Base-by-base conservation (phyloP, 495 filamentous ascomycete genomes). In the Tetracladium setigerum region DNA sequence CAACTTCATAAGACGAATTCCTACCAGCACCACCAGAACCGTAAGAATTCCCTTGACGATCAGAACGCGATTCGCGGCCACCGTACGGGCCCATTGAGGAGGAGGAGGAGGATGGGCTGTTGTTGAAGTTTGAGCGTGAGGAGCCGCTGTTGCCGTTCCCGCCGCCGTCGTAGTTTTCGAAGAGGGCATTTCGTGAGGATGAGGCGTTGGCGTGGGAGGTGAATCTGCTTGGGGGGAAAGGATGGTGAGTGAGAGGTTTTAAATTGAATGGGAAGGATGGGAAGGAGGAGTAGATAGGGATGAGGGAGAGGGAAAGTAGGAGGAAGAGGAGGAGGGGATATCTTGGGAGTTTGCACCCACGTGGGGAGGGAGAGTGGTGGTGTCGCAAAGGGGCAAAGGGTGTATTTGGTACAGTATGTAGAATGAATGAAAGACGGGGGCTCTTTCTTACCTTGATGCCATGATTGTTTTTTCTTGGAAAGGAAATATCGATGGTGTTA, bases 141-240 rank as follows among this genome's bases (percentile, higher is more conserved):
- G 56, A 59, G 33, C 59, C 54, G 39, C 54, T 52, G 27, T 62
- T 60, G 70, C 68, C 44, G 61, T 57, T 57, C 44, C 47, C 68
- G 54, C 79, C 76, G 59, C 83, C 82, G 58, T 74, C 78, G 67
- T 95, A 95, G 60, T 79, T 76, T 54, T 86, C 84, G 74, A 97
- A 96, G 61, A 97, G 86, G 53, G 87, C 81, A 55, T 78, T 82
- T 66, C 89, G 88, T 46, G 89, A 27, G 3, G 82, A 67, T 95
- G 22, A 27, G 88, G 57, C 88, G 87, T 62, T 91, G 84, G 65
- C 22, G 22, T 87, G 83, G 55, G 84, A 79, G 53, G 67, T 66
- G 38, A 76, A 81, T 48, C 76, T 42, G 17, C 27, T 42, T 9
- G 5, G 13, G 13, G 7, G 19, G 1, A 31, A 27, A 15, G n/a